Evolutionary conservation across 306 rosid genomes (phyloP), one percentile per base, ranked within the genome.

Genomic region (Crotalaria pallida): DNA sequence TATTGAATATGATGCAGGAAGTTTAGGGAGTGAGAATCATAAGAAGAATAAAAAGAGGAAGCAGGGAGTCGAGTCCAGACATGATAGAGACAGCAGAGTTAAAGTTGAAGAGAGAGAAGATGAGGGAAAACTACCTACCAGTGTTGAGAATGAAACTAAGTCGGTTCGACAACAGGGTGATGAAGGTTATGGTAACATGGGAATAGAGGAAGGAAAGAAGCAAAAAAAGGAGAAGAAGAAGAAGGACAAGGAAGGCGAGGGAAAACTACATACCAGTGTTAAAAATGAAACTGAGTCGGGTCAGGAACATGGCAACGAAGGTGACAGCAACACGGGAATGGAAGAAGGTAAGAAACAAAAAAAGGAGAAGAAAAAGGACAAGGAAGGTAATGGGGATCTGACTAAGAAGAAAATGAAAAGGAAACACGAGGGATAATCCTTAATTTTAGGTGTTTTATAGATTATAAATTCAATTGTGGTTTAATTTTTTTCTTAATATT

Each of bases 41-140:
- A 77, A 50, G 78, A 78, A 74, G 76, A 59, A 65, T 34, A 82
- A 62, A 40, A 56, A 27, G 47, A 68, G 57, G 77, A 23, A 63
- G 48, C 59, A 3, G 1, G 75, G 59, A 40, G 49, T 59, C 31
- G 71, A 62, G 21, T 23, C 19, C 12, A 27, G 57, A 15, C 26
- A 61, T 9, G 44, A 62, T 24, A 48, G 26, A 24, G 67, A 73
- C 41, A 45, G 12, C 10, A 7, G 18, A 34, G 22, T 49, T 65
- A 48, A 58, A 47, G 5, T 48, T 24, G 52, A 53, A 59, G 75
- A 59, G 21, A 44, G 49, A 9, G 22, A 31, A 74, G 61, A n/a
- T 41, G 44, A 67, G n/a, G 63, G 10, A 2, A 60, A 73, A 29
- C 34, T 15, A 67, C 18, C 4, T 2, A 24, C 6, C 0, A 11